Evolutionary conservation across 2,329 filamentous ascomycete genomes (phyloP).

Genomic region (Nigrospora oryzae): DNA sequence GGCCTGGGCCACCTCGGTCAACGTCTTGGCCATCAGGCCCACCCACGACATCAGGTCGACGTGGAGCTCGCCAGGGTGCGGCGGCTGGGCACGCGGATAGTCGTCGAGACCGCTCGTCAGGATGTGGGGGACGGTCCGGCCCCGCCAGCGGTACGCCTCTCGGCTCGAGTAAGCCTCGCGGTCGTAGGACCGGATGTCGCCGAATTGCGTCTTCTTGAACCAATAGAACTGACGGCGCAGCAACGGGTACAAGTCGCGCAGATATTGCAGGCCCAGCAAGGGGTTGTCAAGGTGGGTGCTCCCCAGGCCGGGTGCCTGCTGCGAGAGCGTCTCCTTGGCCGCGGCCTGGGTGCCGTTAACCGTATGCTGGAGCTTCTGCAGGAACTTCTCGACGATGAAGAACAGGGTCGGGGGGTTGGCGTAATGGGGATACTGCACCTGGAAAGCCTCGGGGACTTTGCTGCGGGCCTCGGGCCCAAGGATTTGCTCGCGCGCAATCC

Average conservation of each 20-base stretch:
- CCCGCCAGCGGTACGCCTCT: slow-evolving; percentile 89
- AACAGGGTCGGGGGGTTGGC: slow-evolving; percentile 95
- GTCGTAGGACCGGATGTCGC: slow-evolving; percentile 84
- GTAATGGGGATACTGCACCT: slow-evolving; percentile 93
- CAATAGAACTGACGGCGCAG: slow-evolving; percentile 84
- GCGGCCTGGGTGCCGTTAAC: slow-evolving; percentile 35
- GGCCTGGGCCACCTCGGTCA: slow-evolving; percentile 68
- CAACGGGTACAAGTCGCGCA: slow-evolving; percentile 73
- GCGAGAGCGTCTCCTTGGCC: slow-evolving; percentile 33
- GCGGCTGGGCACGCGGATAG: slow-evolving; percentile 84
- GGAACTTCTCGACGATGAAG: slow-evolving; percentile 75
- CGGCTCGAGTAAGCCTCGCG: slow-evolving; percentile 75
- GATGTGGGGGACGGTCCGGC: slow-evolving; percentile 74
- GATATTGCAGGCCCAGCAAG: slow-evolving; percentile 60
- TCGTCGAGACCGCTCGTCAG: slow-evolving; percentile 90
- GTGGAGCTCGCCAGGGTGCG: slow-evolving; percentile 90
- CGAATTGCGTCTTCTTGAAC: slow-evolving; percentile 83
- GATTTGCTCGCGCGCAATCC: slow-evolving; percentile 96
- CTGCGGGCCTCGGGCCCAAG: slow-evolving; percentile 84
- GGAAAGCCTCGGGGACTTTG: slow-evolving; percentile 90
- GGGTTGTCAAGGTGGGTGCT: slow-evolving; percentile 60
- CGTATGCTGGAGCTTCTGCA: slow-evolving; percentile 61
- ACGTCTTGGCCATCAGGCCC: slow-evolving; percentile 87
- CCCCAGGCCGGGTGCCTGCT: slow-evolving; percentile 37
- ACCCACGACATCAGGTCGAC: slow-evolving; percentile 95